phyloP scores from a whole-genome alignment of 495 filamentous ascomycete species.

The Physcia stellaris region DNA sequence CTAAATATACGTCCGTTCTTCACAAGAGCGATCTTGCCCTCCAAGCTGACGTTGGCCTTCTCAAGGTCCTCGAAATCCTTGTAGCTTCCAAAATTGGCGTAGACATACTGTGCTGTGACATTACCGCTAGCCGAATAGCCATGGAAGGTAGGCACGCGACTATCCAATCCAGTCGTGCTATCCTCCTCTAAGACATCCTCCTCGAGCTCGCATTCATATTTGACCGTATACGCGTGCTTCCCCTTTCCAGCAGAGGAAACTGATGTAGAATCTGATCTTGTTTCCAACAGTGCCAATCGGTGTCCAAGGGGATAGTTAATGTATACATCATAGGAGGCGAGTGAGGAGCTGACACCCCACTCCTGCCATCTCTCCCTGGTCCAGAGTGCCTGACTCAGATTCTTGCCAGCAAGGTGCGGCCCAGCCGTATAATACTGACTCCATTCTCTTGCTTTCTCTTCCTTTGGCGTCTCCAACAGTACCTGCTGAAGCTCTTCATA shows the following conservation, averaged over 20 bases:
- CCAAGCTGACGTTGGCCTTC: slow-evolving; percentile 57
- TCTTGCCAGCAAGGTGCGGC: slow-evolving; percentile 78
- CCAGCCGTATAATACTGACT: slow-evolving; percentile 84
- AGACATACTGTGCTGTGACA: slow-evolving; percentile 72
- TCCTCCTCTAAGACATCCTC: slow-evolving; percentile 82
- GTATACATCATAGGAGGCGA: slow-evolving; percentile 78
- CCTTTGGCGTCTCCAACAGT: slow-evolving; percentile 34
- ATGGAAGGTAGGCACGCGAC: slow-evolving; percentile 86
- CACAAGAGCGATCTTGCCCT: slow-evolving; percentile 75
- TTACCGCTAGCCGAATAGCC: slow-evolving; percentile 90
- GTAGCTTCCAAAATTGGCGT: slow-evolving; percentile 79
- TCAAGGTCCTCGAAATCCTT: slow-evolving; percentile 74
- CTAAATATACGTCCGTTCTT: slow-evolving; percentile 83
- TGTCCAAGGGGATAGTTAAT: slow-evolving; percentile 81
- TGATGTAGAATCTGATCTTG: slow-evolving; percentile 25
- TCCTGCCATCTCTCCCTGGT: slow-evolving; percentile 75
- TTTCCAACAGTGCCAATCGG: slow-evolving; percentile 59
- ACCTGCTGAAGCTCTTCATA: slow-evolving; percentile 51
- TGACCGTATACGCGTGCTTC: slow-evolving; percentile 41
- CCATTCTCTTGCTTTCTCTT: slow-evolving; percentile 62
- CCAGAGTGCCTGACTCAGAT: slow-evolving; percentile 75
- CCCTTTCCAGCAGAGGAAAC: slow-evolving; percentile 25
- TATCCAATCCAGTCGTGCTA: slow-evolving; percentile 50
- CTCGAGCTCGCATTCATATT: slow-evolving; percentile 66
- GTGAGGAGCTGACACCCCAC: slow-evolving; percentile 61